Conservation (phyloP, 2,329 filamentous ascomycete species). For the Colletotrichum sp. region DNA sequence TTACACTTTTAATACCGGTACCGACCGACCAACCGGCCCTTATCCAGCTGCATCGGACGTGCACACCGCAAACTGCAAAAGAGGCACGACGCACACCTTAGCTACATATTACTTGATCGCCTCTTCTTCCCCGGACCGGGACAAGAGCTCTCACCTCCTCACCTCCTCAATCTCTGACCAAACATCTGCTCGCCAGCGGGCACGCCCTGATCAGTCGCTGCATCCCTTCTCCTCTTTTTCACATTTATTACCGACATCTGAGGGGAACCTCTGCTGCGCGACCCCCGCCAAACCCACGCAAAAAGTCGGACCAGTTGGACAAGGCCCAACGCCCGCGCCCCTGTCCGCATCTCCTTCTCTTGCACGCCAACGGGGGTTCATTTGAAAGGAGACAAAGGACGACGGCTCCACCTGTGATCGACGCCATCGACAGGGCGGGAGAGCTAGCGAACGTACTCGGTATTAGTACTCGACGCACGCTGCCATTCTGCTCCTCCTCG, state of each 20-base stretch:
- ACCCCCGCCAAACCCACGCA: slow-evolving; percentile 12
- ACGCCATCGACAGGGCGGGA: slow-evolving; percentile 14
- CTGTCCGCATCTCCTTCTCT: background rate
- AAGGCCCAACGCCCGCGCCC: background rate
- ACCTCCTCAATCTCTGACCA: slow-evolving; percentile 16
- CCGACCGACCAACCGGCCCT: background rate
- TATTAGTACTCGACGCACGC: slow-evolving; percentile 18
- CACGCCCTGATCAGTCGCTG: background rate
- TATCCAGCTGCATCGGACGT: slow-evolving; percentile 18
- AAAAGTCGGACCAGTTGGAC: background rate
- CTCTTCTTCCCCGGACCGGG: background rate
- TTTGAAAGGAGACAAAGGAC: slow-evolving; percentile 22
- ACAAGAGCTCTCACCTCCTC: background rate
- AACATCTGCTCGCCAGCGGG: slow-evolving; percentile 5
- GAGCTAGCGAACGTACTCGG: slow-evolving; percentile 9
- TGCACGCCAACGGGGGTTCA: slow-evolving; percentile 16
- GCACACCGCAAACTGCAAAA: slow-evolving; percentile 20
- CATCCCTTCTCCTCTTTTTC: slow-evolving; percentile 18
- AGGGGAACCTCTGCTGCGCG: background rate
- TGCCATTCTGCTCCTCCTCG: background rate
- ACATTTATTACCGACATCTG: slow-evolving; percentile 16
- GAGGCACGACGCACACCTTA: background rate
- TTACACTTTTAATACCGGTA: background rate
- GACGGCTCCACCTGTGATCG: slow-evolving; percentile 15
- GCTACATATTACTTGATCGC: slow-evolving; percentile 15